Conservation (phyloP, 305 asterid genomes). For the Andrographis paniculata region DNA sequence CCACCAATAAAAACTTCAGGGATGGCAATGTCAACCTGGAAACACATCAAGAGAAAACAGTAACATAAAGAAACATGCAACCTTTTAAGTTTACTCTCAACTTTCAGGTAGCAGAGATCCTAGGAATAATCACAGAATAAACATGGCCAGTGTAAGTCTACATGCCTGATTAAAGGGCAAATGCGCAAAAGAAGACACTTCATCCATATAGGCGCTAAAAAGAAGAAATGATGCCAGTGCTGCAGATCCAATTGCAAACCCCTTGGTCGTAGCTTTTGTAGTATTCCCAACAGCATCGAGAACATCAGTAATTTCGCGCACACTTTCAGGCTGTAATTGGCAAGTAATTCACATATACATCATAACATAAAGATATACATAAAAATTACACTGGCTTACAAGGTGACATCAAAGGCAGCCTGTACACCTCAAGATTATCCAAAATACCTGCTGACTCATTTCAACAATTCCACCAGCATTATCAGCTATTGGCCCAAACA, state of each 20-base stretch:
- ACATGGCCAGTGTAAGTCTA: slow-evolving; percentile 12
- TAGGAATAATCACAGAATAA: slow-evolving; percentile 6
- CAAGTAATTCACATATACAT: slow-evolving; percentile 15
- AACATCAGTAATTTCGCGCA: slow-evolving; percentile 91
- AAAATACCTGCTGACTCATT: slow-evolving; percentile 97
- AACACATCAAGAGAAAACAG: slow-evolving; percentile 8
- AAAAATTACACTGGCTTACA: slow-evolving; percentile 12
- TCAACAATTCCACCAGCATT: slow-evolving; percentile 99
- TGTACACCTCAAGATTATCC: slow-evolving; percentile 18
- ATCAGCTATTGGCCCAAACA: slow-evolving; percentile 99
- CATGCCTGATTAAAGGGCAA: slow-evolving; percentile 69
- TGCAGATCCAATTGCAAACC: slow-evolving; percentile 99
- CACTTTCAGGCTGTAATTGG: slow-evolving; percentile 87
- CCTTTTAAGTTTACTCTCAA: slow-evolving; percentile 6
- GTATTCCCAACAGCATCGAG: slow-evolving; percentile 99
- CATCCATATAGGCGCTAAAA: slow-evolving; percentile 99
- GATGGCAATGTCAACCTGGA: slow-evolving; percentile 94
- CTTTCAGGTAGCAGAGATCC: slow-evolving; percentile 4
- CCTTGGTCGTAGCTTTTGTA: slow-evolving; percentile 99
- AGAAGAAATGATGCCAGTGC: slow-evolving; percentile 97
- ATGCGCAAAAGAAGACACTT: slow-evolving; percentile 77
- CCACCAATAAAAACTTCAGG: slow-evolving; percentile 99
- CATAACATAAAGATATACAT: background rate
- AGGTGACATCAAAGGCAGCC: slow-evolving; percentile 1
- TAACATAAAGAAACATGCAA: background rate